Evolutionary conservation across 768 basidiomycete genomes (phyloP).

Genomic region (Amanita rubescens): DNA sequence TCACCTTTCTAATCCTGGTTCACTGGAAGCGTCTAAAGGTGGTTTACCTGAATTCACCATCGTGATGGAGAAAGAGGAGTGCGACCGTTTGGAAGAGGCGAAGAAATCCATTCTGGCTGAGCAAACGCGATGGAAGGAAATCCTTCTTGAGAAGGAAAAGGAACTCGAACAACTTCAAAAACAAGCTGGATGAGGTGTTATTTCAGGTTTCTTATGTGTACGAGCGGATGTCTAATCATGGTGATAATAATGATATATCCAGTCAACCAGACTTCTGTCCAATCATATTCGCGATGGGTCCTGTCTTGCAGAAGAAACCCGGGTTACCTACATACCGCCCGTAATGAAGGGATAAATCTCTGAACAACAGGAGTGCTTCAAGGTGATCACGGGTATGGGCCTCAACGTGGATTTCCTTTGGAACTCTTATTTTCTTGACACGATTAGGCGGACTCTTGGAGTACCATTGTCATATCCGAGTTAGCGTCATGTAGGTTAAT

Average conservation of each 20-base stretch:
- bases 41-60: constrained; percentile 79
- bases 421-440: too few species aligned
- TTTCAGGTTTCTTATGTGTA: background rate
- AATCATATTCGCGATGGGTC: constrained; percentile 9
- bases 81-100: constrained; percentile 71
- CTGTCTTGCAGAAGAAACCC: constrained; percentile 15
- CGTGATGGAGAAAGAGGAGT: constrained; percentile 85
- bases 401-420: too few species aligned
- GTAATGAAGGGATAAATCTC: constrained; percentile 10
- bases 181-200: constrained; percentile 27
- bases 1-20: constrained; percentile 53
- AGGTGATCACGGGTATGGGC: too few species aligned
- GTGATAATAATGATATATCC: too few species aligned
- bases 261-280: constrained; percentile 16
- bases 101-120: constrained; percentile 63
- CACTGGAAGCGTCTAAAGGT: constrained; percentile 58
- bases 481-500: too few species aligned
- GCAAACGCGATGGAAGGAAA: constrained; percentile 63
- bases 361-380: constrained; percentile 10
- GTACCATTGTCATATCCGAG: too few species aligned
- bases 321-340: background rate
- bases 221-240: background rate
- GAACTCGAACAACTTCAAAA: constrained; percentile 69
- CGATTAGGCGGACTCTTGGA: too few species aligned
- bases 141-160: constrained; percentile 74